Evolutionary conservation across 2,329 filamentous ascomycete species (phyloP).

Genomic region (Bipolaris victoriae): DNA sequence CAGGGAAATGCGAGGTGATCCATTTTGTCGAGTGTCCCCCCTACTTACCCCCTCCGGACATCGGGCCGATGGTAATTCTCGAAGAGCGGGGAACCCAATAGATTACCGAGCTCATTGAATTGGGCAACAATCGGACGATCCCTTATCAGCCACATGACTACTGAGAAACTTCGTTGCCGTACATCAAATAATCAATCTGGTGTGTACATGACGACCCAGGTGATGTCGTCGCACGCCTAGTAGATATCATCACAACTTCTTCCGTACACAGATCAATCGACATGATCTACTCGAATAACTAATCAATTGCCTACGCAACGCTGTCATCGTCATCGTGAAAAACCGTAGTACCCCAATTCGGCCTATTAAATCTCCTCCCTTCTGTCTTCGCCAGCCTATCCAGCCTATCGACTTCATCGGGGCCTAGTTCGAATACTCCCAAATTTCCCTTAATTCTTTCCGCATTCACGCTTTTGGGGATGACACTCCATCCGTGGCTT

Average conservation of each 20-base stretch:
- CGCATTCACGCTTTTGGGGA: slow-evolving; percentile 41
- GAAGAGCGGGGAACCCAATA: background rate
- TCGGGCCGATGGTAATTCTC: background rate
- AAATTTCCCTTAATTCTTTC: slow-evolving; percentile 40
- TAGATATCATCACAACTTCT: background rate
- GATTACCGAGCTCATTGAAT: background rate
- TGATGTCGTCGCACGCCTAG: background rate
- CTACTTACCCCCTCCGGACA: background rate
- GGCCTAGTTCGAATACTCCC: slow-evolving; percentile 7
- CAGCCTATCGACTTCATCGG: slow-evolving; percentile 20
- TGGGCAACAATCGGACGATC: background rate
- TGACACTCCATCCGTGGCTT: slow-evolving; percentile 57
- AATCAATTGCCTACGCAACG: background rate
- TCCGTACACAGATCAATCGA: background rate
- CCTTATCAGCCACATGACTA: background rate
- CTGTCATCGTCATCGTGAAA: background rate
- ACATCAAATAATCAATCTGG: background rate
- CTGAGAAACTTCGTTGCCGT: background rate
- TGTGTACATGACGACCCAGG: background rate
- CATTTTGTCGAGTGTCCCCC: background rate
- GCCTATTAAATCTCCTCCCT: background rate
- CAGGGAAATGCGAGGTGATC: background rate
- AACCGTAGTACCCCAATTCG: background rate
- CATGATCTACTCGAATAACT: background rate
- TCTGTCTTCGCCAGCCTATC: slow-evolving; percentile 62